phyloP scores from a whole-genome alignment of 371 early-diverging fungal genomes.

The Circinella minor region DNA sequence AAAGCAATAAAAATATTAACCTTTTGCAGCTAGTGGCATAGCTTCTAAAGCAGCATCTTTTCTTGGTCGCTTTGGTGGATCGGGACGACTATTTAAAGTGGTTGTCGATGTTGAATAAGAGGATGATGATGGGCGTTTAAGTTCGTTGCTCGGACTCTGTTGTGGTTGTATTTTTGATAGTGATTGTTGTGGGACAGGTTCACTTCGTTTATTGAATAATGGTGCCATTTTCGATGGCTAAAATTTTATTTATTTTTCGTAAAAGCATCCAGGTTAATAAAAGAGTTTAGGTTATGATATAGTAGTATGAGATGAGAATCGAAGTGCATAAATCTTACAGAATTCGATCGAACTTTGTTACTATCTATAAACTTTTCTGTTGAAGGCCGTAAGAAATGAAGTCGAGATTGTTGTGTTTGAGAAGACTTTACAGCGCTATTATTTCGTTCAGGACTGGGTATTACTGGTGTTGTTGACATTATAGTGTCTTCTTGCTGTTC shows the following conservation, averaged over 20 bases:
- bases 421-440: not conserved
- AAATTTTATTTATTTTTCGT: no score
- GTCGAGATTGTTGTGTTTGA: constrained; percentile 12
- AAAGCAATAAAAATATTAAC: constrained; percentile 18
- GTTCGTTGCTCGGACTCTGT: not conserved
- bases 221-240: constrained; percentile 10
- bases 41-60: constrained; percentile 26
- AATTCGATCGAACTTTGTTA: not conserved
- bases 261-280: no score
- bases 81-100: constrained; percentile 8
- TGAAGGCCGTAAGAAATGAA: not conserved
- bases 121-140: not conserved
- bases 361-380: not conserved
- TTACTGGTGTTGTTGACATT: constrained; percentile 1
- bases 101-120: not conserved
- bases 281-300: no score
- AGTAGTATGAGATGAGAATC: no score
- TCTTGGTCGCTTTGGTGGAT: constrained; percentile 21
- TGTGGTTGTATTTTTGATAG: not conserved
- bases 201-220: constrained; percentile 4
- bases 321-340: no score
- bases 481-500: not conserved
- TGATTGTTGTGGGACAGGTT: not conserved
- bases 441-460: not conserved
- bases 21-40: constrained; percentile 57